A percentile compares a stretch with the other conserved stretches of the same genome.
These are phyloP conservation scores for Gonium pectorale DNA, from an alignment of 139 green algal species.

Conservation along the genomic window DNA sequence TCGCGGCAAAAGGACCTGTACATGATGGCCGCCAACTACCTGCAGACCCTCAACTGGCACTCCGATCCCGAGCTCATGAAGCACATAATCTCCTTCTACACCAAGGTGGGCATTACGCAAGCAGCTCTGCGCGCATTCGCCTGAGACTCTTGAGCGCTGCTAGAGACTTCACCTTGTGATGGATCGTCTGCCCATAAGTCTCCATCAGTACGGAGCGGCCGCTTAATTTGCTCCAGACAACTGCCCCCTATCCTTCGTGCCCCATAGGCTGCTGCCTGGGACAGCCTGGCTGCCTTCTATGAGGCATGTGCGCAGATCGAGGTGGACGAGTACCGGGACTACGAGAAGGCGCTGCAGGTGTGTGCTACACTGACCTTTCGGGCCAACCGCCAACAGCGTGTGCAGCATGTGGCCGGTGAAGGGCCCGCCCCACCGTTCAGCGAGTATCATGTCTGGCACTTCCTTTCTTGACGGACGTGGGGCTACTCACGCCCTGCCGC, in stretches of 20 bases:
- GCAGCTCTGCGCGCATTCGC: no score
- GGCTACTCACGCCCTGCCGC: neutral
- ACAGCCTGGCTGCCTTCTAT: constrained; percentile 80
- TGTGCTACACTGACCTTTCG: no score
- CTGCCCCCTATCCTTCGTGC: neutral
- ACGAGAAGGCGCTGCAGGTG: constrained; percentile 82
- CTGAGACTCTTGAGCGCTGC: no score
- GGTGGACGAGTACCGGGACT: constrained; percentile 87
- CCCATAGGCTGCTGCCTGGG: constrained; percentile 23
- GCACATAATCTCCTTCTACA: constrained; percentile 87
- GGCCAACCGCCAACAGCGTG: no score
- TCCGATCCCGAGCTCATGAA: constrained; percentile 78
- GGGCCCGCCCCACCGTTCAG: no score
- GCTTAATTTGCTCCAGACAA: neutral
- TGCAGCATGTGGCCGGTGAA: no score
- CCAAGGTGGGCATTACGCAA: no score
- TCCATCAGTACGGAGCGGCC: no score
- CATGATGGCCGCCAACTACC: constrained; percentile 84
- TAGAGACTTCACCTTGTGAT: no score
- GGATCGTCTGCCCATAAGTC: no score
- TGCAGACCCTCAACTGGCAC: constrained; percentile 89
- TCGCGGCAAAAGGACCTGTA: constrained; percentile 82
- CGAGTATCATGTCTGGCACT: no score
- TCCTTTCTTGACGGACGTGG: no score
- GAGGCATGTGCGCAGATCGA: constrained; percentile 86